These are phyloP conservation scores for Blumeriella jaapii DNA, from an alignment of 2,329 filamentous ascomycete species.

Conservation along the genomic window DNA sequence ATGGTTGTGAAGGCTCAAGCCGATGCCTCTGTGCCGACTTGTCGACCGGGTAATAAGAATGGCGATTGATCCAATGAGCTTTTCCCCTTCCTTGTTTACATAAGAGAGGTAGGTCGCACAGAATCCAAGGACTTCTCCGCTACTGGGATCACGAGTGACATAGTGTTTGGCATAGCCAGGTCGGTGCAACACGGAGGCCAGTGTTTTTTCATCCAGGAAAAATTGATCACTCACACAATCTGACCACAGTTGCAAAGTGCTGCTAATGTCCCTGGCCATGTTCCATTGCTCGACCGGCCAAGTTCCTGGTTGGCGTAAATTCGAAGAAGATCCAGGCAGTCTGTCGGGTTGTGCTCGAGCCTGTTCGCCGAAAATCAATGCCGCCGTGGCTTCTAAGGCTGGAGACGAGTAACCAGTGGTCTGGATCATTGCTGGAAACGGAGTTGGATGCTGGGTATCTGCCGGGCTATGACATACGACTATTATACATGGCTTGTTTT, in stretches of 20 bases:
- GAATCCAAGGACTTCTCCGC: conserved; percentile 39
- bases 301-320: conserved; percentile 10
- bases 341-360: neutral
- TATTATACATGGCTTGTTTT: conserved; percentile 39
- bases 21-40: conserved; percentile 39
- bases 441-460: conserved; percentile 29
- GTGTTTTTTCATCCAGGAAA: conserved; percentile 31
- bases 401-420: conserved; percentile 35
- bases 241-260: conserved; percentile 21
- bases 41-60: conserved; percentile 39
- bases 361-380: conserved; percentile 39
- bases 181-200: conserved; percentile 38
- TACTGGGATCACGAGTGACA: conserved; percentile 38
- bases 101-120: conserved; percentile 50
- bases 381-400: conserved; percentile 39
- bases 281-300: conserved; percentile 26
- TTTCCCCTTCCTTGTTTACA: conserved; percentile 39
- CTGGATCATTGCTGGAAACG: conserved; percentile 42
- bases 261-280: conserved; percentile 21
- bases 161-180: conserved; percentile 47
- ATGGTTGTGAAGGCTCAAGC: conserved; percentile 40
- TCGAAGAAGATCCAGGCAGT: neutral
- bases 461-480: conserved; percentile 39
- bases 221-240: conserved; percentile 29
- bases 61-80: conserved; percentile 44